Conservation (phyloP, 2,329 filamentous ascomycete genomes). For the Aspergillus calidoustus region DNA sequence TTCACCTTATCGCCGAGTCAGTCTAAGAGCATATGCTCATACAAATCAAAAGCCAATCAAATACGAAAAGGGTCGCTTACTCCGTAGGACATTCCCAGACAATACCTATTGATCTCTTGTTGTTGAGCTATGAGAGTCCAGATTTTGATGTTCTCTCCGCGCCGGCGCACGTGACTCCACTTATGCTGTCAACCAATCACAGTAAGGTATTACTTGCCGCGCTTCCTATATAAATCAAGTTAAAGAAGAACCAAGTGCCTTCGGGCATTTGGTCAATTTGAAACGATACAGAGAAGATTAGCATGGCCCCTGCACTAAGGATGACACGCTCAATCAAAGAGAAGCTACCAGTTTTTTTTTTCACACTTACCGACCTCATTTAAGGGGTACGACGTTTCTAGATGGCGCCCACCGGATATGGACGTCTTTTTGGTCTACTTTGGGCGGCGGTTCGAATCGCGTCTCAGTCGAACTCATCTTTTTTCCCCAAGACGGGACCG, state of each 20-base stretch:
- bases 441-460: constrained; percentile 20
- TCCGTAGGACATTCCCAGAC: no score
- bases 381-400: constrained; percentile 6
- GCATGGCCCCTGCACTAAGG: constrained; percentile 88
- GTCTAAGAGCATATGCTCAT: no score
- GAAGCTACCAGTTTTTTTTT: constrained; percentile 72
- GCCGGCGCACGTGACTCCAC: constrained; percentile 3
- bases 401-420: not conserved
- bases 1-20: no score
- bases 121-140: not conserved
- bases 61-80: no score
- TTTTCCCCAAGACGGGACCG: not conserved
- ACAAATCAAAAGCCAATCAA: no score
- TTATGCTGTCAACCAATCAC: constrained; percentile 15
- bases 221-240: constrained; percentile 29
- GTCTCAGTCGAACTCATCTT: not conserved
- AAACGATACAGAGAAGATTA: constrained; percentile 78
- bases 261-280: constrained; percentile 67
- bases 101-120: no score
- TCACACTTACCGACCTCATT: constrained; percentile 21
- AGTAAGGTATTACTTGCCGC: not conserved
- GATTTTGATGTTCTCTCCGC: constrained; percentile 15
- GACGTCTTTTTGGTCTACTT: not conserved
- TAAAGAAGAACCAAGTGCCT: constrained; percentile 34
- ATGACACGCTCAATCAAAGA: constrained; percentile 89